Base-by-base conservation (phyloP, 2,329 filamentous ascomycete genomes). In the Fusarium globosum region DNA sequence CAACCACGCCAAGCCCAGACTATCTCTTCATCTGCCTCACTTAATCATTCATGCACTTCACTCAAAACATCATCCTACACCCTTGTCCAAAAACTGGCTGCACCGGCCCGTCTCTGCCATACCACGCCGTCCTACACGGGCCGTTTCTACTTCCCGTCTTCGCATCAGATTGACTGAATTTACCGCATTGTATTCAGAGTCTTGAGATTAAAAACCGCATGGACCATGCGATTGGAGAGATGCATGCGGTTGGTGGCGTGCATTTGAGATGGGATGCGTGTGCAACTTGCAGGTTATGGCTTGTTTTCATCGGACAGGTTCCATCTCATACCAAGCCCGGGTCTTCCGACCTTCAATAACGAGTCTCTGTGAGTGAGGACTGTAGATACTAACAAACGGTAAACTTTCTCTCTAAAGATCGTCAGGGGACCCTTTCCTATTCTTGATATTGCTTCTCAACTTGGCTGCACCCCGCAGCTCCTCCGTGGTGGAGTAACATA, bases 401-500 rank as follows among this genome's bases (percentile, higher is more conserved):
- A 16, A 35, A 30, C 15, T 20, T n/a, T 33, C 53, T n/a, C 41
- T 26, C 39, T 36, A 33, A 23, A 33, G 71, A 74, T 74, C 64
- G 59, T 62, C 71, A 74, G 71, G 71, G 55, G 53, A 63, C 28
- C 45, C 36, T 30, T 35, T 41, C 38, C 33, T 66, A 55, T 61
- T 26, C 48, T 56, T n/a, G 55, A 61, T 51, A 36, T 48, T 71
- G 36, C 20, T 71, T 36, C 23, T 42, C 45, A 43, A 67, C 61
- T 66, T 66, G 52, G 62, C 71, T 71, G 63, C 72, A 74, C 74
- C 76, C 76, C 74, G 65, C 75, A 76, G 75, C 60, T 49, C 69
- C 45, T 66, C 67, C 61, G 57, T 58, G 67, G 67, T 74, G 66
- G 71, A 73, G 69, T 45, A n/a, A 7, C 7, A 14, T 28, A 62